Percentiles rank a stretch among this genome's conserved stretches.
Evolutionary conservation across 78 protist species (phyloP).

Genomic region (Chrysochromulina parva): DNA sequence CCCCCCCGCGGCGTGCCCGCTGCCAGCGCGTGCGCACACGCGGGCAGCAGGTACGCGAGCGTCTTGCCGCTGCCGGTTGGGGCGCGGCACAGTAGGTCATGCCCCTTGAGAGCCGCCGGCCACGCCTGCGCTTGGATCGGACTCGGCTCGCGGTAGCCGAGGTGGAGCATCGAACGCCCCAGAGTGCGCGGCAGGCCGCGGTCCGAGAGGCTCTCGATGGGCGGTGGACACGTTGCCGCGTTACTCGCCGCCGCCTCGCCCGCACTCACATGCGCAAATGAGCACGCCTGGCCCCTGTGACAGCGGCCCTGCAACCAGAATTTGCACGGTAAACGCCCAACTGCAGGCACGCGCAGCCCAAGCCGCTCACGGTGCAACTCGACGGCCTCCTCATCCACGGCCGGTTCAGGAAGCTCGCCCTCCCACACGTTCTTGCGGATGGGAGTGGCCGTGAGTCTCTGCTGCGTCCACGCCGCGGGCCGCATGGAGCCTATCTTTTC

Average conservation of each 20-base stretch:
- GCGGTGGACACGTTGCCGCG: not conserved
- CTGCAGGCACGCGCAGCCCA: not conserved
- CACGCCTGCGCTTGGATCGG: conserved; percentile 25
- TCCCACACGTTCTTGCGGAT: too few relatives aligned
- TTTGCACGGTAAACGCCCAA: not conserved
- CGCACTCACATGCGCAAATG: not conserved
- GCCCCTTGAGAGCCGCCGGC: conserved; percentile 17
- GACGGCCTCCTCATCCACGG: too few relatives aligned
- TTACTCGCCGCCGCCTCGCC: not conserved
- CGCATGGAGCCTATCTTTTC: too few relatives aligned
- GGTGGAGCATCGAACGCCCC: not conserved
- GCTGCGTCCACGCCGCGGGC: too few relatives aligned
- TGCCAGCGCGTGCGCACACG: not conserved
- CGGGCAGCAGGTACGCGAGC: conserved; percentile 8
- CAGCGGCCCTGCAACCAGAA: not conserved
- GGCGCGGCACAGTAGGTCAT: not conserved
- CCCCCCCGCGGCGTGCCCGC: not conserved
- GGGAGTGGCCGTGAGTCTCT: too few relatives aligned
- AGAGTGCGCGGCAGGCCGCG: not conserved
- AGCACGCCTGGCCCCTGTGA: not conserved
- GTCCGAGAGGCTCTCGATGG: not conserved
- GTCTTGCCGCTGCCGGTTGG: conserved; percentile 17
- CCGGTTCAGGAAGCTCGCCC: too few relatives aligned
- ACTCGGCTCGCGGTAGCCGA: not conserved
- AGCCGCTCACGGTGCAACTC: not conserved